Evolutionary conservation across 140 eudicot species (phyloP).

Genomic region (Stevia rebaudiana): DNA sequence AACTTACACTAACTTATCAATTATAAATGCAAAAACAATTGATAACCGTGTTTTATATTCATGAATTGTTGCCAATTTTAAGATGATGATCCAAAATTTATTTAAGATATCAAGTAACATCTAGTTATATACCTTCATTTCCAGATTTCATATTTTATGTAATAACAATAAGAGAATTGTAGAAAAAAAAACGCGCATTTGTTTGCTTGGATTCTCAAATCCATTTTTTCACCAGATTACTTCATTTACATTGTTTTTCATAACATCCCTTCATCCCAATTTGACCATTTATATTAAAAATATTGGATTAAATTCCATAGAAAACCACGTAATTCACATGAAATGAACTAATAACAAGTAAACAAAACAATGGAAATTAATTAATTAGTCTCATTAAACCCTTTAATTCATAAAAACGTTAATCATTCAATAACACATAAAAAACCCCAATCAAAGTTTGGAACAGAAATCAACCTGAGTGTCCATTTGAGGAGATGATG

Average conservation of each 20-base stretch:
- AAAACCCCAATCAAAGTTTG: not conserved
- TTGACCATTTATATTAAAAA: slow-evolving; percentile 2
- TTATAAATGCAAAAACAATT: slow-evolving; percentile 8
- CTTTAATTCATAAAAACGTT: not conserved
- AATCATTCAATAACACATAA: not conserved
- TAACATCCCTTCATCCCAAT: slow-evolving; percentile 1
- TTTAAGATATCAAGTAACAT: not conserved
- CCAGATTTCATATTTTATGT: not conserved
- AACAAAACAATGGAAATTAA: not conserved
- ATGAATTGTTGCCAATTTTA: not conserved
- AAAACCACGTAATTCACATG: slow-evolving; percentile 5
- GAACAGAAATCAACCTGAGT: slow-evolving; percentile 25
- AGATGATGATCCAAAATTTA: not conserved
- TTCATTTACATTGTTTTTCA: slow-evolving; percentile 2
- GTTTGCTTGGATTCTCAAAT: not conserved
- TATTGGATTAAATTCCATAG: not conserved
- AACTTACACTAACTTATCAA: not conserved
- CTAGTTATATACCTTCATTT: not conserved
- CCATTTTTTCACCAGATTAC: slow-evolving; percentile 2
- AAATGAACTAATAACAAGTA: not conserved
- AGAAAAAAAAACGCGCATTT: not conserved
- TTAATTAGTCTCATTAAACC: not conserved
- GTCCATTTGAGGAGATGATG: slow-evolving; percentile 10
- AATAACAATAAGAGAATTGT: too few relatives aligned
- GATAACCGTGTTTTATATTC: not conserved